Base-by-base conservation (phyloP, 768 basidiomycete genomes). In the Hygrophoropsis aurantiaca region DNA sequence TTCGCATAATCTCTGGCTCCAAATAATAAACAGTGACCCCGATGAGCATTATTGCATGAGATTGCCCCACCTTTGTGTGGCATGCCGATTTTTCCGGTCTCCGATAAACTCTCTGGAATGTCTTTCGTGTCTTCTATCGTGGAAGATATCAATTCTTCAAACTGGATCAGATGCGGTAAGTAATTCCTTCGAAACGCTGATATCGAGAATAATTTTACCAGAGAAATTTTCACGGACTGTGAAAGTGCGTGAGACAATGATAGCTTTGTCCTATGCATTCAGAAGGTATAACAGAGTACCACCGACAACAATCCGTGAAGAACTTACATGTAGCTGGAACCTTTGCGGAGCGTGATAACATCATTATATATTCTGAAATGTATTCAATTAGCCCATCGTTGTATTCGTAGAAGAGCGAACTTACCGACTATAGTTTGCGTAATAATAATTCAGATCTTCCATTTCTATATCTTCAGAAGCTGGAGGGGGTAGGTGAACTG, bases 41-140 rank as follows among this genome's bases (percentile, higher is more conserved):
- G 23, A 53, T 57, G 50, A 50, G 40, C 42, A 50, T 45, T 19
- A 18, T 25, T 16, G 48, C 39, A 24, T 37, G 16, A 42, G 27
- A 52, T 47, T 34, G 35, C 20, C 63, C 15, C 46, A 84, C 87
- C 85, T 75, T 87, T 87, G 62, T 90, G 88, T 15, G 85, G 81
- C 78, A 88, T 88, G 34, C 87, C 89, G 52, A 97, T 94, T 69
- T 95, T 94, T 9, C 94, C 94, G 1, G 92, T 95, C 65, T 94
- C 90, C 44, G 89, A 89, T 44, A 97, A 87, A 47, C 85, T 79
- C 69, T 93, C 92, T 32, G 94, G 94, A 46, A 97, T 92, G 61
- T 95, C 91, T 62, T 94, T 95, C 2, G 94, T 97, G 61, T 95
- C 90, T 62, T 95, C 93, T 58, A 97, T 95, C 38, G 93, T 97